A percentile compares a stretch with the other conserved stretches of the same genome.
These are phyloP conservation scores for Serendipita sp. DNA, from an alignment of 768 basidiomycete genomes.

Conservation along the genomic window DNA sequence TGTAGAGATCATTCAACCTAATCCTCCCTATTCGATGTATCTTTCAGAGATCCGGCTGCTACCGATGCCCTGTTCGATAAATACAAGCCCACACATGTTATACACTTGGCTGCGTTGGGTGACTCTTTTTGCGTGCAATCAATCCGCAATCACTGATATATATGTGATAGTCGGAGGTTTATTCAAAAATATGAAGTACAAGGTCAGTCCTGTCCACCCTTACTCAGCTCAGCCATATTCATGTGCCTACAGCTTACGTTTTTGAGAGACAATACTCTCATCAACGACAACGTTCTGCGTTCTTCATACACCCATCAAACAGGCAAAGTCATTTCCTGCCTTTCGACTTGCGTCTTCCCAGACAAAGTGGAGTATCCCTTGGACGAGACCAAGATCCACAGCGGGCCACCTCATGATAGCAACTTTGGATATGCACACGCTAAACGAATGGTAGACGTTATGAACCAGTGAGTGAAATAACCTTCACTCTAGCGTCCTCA, in stretches of 20 bases:
- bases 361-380: slow-evolving; percentile 90
- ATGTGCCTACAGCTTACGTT: slow-evolving; percentile 50
- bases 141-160: slow-evolving; percentile 6
- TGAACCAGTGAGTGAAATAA: slow-evolving; percentile 57
- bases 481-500: not conserved
- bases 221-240: not conserved
- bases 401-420: slow-evolving; percentile 80
- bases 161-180: slow-evolving; percentile 63
- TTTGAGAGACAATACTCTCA: slow-evolving; percentile 84
- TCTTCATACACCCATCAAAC: slow-evolving; percentile 47
- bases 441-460: slow-evolving; percentile 88
- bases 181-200: slow-evolving; percentile 92
- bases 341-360: slow-evolving; percentile 95
- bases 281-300: slow-evolving; percentile 89
- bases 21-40: not conserved
- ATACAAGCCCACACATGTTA: slow-evolving; percentile 89
- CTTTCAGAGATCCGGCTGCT: slow-evolving; percentile 46
- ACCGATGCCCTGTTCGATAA: slow-evolving; percentile 69
- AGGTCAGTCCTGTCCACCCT: slow-evolving; percentile 31
- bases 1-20: not conserved
- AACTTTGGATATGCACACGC: slow-evolving; percentile 97
- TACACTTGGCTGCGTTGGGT: slow-evolving; percentile 91
- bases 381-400: slow-evolving; percentile 84
- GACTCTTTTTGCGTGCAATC: slow-evolving; percentile 15
- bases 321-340: slow-evolving; percentile 79